phyloP scores from a whole-genome alignment of 306 rosid species.

The Purshia tridentata region DNA sequence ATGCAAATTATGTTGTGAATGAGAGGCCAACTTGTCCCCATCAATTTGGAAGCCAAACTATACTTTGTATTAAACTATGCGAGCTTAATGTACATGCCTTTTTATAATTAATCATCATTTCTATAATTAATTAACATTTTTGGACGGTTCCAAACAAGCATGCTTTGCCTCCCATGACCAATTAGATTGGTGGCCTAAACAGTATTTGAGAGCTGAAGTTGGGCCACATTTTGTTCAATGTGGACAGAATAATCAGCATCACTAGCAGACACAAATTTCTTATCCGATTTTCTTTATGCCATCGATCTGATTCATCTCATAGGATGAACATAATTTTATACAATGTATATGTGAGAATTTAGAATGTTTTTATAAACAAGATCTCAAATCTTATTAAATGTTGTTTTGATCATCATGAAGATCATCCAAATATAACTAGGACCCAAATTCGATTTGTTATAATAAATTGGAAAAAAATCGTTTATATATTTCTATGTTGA shows the following conservation, averaged over 20 bases:
- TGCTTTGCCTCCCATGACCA: slow-evolving; percentile 20
- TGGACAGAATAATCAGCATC: slow-evolving; percentile 11
- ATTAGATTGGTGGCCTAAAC: slow-evolving; percentile 45
- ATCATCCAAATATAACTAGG: too few relatives aligned
- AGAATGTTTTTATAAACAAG: too few relatives aligned
- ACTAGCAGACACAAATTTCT: background rate
- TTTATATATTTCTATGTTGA: too few relatives aligned
- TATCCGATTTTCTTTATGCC: background rate
- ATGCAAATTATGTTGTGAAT: slow-evolving; percentile 36
- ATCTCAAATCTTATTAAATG: too few relatives aligned
- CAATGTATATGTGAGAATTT: too few relatives aligned
- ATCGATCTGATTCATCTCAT: background rate
- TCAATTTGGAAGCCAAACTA: slow-evolving; percentile 33
- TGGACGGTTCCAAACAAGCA: slow-evolving; percentile 55
- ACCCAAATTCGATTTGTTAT: too few relatives aligned
- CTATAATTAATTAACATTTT: slow-evolving; percentile 12
- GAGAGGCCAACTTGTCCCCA: slow-evolving; percentile 39
- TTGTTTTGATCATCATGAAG: too few relatives aligned
- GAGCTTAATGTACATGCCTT: background rate
- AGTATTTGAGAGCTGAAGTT: slow-evolving; percentile 13
- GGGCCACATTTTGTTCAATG: slow-evolving; percentile 1
- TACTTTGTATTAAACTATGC: background rate
- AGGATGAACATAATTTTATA: too few relatives aligned
- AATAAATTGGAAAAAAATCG: too few relatives aligned
- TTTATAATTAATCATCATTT: slow-evolving; percentile 12